Percentiles rank a stretch among this genome's conserved stretches.
These are phyloP conservation scores for Dalbergia oliveri DNA, from an alignment of 306 rosid genomes.

Conservation along the genomic window DNA sequence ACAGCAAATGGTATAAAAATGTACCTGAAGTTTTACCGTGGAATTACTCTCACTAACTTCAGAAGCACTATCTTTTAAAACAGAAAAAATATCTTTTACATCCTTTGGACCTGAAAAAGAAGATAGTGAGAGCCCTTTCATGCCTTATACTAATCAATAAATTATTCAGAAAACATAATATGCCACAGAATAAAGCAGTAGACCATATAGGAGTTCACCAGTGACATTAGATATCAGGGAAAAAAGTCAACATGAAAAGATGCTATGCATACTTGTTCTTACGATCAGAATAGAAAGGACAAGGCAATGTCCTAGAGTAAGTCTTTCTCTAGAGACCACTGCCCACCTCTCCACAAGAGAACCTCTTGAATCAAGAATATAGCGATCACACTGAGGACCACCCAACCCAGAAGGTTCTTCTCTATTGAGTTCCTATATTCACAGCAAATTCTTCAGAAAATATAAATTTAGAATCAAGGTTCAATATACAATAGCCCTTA, in stretches of 20 bases:
- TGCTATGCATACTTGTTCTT: slow-evolving; percentile 68
- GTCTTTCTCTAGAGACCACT: slow-evolving; percentile 93
- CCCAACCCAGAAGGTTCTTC: slow-evolving; percentile 97
- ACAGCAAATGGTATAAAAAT: slow-evolving; percentile 34
- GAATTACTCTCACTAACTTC: slow-evolving; percentile 66
- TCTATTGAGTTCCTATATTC: slow-evolving; percentile 85
- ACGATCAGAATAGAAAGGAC: slow-evolving; percentile 83
- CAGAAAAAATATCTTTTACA: slow-evolving; percentile 70
- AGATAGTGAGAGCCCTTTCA: slow-evolving; percentile 15
- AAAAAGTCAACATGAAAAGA: slow-evolving; percentile 39
- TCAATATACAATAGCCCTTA: slow-evolving; percentile 18
- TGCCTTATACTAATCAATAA: slow-evolving; percentile 21
- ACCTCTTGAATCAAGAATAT: slow-evolving; percentile 93
- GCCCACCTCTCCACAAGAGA: slow-evolving; percentile 93
- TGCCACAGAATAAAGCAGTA: slow-evolving; percentile 31
- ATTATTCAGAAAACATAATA: slow-evolving; percentile 33
- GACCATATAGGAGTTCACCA: slow-evolving; percentile 37
- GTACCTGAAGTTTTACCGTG: slow-evolving; percentile 76
- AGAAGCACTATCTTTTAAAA: slow-evolving; percentile 77
- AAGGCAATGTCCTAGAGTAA: slow-evolving; percentile 90
- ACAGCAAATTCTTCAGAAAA: slow-evolving; percentile 34
- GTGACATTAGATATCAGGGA: slow-evolving; percentile 17
- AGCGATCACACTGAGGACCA: slow-evolving; percentile 86
- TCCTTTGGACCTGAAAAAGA: slow-evolving; percentile 82
- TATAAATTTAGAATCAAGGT: slow-evolving; percentile 6